Percentiles rank a stretch among this genome's conserved stretches.
Evolutionary conservation across 805 yeast species (phyloP).

Genomic region (Kodamaea leandrae): DNA sequence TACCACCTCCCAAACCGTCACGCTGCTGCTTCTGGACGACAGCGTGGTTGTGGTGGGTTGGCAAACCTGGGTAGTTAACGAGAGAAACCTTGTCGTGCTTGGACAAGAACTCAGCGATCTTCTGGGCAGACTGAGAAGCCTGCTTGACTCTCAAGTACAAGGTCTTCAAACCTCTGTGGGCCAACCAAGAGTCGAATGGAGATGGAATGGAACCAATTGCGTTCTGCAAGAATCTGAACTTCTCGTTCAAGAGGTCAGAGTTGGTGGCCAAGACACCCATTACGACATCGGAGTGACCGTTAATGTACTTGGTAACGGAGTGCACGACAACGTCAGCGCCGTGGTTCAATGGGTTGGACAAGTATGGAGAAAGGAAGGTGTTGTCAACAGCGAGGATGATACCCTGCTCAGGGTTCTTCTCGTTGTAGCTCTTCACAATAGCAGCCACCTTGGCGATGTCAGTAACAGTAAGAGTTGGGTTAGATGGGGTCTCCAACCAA

Average conservation of each 20-base stretch:
- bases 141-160: conserved; percentile 75
- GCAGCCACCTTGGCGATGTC: conserved; percentile 64
- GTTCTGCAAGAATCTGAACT: conserved; percentile 75
- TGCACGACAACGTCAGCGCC: conserved; percentile 90
- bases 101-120: conserved; percentile 64
- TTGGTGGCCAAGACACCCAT: conserved; percentile 80
- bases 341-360: conserved; percentile 75
- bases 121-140: conserved; percentile 62
- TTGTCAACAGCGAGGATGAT: conserved; percentile 76
- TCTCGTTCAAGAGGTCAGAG: conserved; percentile 55
- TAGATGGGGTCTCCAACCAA: conserved; percentile 88
- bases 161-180: conserved; percentile 89
- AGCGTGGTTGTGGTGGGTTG: conserved; percentile 58
- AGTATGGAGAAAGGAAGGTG: conserved; percentile 84
- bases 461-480: conserved; percentile 80
- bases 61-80: conserved; percentile 84
- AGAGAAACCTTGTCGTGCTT: conserved; percentile 51
- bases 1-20: conserved; percentile 86
- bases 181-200: conserved; percentile 89
- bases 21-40: conserved; percentile 76
- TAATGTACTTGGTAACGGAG: conserved; percentile 86
- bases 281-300: conserved; percentile 91
- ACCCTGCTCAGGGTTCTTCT: conserved; percentile 44
- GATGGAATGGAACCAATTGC: conserved; percentile 89
- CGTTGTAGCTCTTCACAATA: conserved; percentile 46